These are phyloP conservation scores for Venturiaceae sp. DNA, from an alignment of 2,329 filamentous ascomycete genomes.

Conservation along the genomic window DNA sequence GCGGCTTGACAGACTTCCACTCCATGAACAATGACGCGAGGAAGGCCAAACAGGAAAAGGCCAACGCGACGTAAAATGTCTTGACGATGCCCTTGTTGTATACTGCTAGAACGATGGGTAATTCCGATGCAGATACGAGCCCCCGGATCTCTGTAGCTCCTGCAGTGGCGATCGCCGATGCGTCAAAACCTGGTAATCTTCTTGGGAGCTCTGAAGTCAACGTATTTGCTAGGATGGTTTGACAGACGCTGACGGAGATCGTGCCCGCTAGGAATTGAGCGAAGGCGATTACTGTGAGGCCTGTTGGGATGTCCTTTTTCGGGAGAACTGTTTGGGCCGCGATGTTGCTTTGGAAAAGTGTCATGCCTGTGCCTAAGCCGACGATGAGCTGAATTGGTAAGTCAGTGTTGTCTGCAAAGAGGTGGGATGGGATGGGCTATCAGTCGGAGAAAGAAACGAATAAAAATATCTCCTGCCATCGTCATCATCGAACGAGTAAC, in stretches of 20 bases:
- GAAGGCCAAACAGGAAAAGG: conserved; percentile 3
- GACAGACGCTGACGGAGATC: conserved; percentile 6
- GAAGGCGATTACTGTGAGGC: conserved; percentile 8
- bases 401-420: background rate
- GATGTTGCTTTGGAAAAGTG: conserved; percentile 11
- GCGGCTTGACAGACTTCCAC: conserved; percentile 8
- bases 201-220: conserved; percentile 1
- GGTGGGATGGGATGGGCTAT: no score
- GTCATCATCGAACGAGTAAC: no score
- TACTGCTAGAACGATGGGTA: background rate
- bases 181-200: background rate
- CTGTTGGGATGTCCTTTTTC: conserved; percentile 9
- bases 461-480: no score
- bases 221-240: conserved; percentile 8
- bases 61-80: background rate
- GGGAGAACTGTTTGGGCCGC: conserved; percentile 10
- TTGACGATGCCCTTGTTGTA: conserved; percentile 1
- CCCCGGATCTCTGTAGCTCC: conserved; percentile 6
- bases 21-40: conserved; percentile 7
- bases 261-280: conserved; percentile 7
- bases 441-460: no score
- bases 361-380: conserved; percentile 15
- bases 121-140: background rate
- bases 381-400: conserved; percentile 6
- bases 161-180: background rate